Base-by-base conservation (phyloP, 805 yeast species). In the Starmerella stigmatis region DNA sequence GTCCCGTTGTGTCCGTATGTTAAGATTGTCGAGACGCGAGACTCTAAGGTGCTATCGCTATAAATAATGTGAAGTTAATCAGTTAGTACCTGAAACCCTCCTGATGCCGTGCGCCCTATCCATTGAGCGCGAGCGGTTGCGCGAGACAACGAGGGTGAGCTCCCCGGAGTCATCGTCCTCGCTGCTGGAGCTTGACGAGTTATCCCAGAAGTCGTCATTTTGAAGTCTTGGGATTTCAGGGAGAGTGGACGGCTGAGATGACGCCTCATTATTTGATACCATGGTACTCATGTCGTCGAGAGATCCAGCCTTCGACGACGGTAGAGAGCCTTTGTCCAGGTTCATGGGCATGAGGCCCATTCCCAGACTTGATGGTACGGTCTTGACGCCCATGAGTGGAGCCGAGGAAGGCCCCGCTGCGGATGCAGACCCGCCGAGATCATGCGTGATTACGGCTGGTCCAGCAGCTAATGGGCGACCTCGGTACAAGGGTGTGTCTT, bases 151-250 rank as follows among this genome's bases (percentile, higher is more conserved):
- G 6, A 57, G 51, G 13, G 57, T 55, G 20, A 57, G 44, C 44
- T 55, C 58, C 12, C 57, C 59, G 5, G 33, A 41, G 23, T 51
- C 57, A 25, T 52, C 55, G 15, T 55, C 59, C 13, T 49, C 52
- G 33, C 56, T 51, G 31, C 50, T 47, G 35, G 43, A 35, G 19
- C 37, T 41, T 12, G 47, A 41, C 3, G 23, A 22, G 16, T 29
- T 29, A 22, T 39, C 45, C 53, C 51, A 51, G 17, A 47, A 21
- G 41, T 42, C 44, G 27, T 43, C 45, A 10, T 17, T 31, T 16
- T 38, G 49, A 7, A 48, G 37, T 8, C 44, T 20, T 3, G 51
- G 48, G 15, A 44, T 41, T 10, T 50, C 43, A 5, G 46, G 30
- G 17, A 42, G 49, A 5, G n/a, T n/a, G n/a, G n/a, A n/a, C n/a